Base-by-base conservation (phyloP, 305 asterid species). In the Fraxinus floribunda region DNA sequence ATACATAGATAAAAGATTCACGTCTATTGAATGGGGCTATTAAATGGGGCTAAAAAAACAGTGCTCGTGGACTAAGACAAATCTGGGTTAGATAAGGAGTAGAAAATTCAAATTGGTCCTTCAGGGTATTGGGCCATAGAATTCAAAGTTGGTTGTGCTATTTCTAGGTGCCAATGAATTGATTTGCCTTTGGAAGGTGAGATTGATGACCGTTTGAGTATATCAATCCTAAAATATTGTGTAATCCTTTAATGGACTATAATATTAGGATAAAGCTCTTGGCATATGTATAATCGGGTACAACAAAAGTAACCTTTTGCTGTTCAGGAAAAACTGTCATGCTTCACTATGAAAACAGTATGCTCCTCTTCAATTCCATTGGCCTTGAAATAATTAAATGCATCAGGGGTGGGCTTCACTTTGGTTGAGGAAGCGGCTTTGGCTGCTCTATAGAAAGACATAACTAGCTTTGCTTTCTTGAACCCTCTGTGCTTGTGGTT, bases 371-470 rank as follows among this genome's bases (percentile, higher is more conserved):
- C 29, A 24, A 22, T 62, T 22, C 91, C 24, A 77, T 79, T 20
- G 75, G 32, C 32, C 9, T 62, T 60, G 70, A n/a, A 20, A 60
- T 30, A 60, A 22, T 60, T 24, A 62, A 20, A 62, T 62, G 26
- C 5, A 62, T 24, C 15, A 2, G 71, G 71, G 1, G 62, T 15
- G 13, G 68, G 24, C 62, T 71, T 70, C 16, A 85, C 81, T 81
- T 84, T 84, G 71, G 29, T 20, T 22, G 71, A 18, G 71, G 71
- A 7, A 6, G 71, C 26, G 2, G 32, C 83, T 34, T 84, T 84
- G 32, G 94, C 82, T 2, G 90, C 88, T 6, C 88, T 87, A 72
- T 88, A 81, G 78, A 92, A 60, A 3, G 95, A 84, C 86, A 80
- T 83, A 36, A 87, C 87, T 34, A 89, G 85, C 86, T 89, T 93